Conservation (phyloP, 2,329 filamentous ascomycete species). For the Microsporum canis region DNA sequence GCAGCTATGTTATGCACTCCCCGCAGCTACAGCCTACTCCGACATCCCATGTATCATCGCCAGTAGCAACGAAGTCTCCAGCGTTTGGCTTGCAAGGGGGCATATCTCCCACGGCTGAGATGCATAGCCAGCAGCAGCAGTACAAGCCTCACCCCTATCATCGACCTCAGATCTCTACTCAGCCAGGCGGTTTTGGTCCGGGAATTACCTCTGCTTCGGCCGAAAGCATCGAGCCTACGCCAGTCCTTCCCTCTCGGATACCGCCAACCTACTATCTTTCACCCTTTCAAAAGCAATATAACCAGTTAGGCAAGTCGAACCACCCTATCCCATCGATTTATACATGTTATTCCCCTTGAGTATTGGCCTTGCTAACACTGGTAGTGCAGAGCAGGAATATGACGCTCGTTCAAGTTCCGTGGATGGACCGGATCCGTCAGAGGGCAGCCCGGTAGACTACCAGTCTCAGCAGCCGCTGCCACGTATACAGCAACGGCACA, state of each 20-base stretch:
- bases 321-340: constrained; percentile 8
- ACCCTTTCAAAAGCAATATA: constrained; percentile 86
- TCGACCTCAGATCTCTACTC: neutral
- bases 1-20: constrained; percentile 40
- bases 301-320: constrained; percentile 78
- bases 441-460: constrained; percentile 55
- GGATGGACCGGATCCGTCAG: constrained; percentile 60
- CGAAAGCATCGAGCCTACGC: constrained; percentile 14
- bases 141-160: constrained; percentile 7
- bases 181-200: constrained; percentile 22
- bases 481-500: neutral
- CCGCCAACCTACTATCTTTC: constrained; percentile 58
- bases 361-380: neutral
- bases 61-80: constrained; percentile 50
- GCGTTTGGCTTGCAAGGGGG: constrained; percentile 50
- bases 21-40: constrained; percentile 72
- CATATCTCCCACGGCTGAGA: constrained; percentile 50
- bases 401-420: constrained; percentile 81
- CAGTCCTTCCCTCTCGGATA: constrained; percentile 27
- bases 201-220: constrained; percentile 28
- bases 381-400: constrained; percentile 80
- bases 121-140: constrained; percentile 41
- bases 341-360: neutral
- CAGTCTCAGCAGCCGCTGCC: constrained; percentile 43
- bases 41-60: constrained; percentile 64